These are phyloP conservation scores for Andrographis paniculata DNA, from an alignment of 305 asterid genomes.

Conservation along the genomic window DNA sequence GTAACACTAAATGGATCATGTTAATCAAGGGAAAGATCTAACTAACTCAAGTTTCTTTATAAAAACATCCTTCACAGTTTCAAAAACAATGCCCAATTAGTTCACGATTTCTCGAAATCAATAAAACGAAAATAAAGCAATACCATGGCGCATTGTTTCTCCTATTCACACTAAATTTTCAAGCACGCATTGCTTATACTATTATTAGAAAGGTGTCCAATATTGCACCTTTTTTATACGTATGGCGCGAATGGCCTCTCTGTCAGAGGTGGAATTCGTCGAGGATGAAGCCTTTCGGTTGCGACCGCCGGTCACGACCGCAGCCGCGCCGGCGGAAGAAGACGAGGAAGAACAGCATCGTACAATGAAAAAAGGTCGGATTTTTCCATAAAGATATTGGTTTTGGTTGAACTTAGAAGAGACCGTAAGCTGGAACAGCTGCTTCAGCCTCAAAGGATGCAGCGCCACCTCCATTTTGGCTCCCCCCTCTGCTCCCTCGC, in stretches of 20 bases:
- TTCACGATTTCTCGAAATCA: too few species aligned
- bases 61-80: too few species aligned
- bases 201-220: constrained; percentile 3
- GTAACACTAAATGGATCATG: too few species aligned
- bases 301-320: constrained; percentile 35
- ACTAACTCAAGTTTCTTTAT: too few species aligned
- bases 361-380: constrained; percentile 26
- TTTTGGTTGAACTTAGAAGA: constrained; percentile 22
- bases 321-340: constrained; percentile 23
- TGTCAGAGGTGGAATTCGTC: constrained; percentile 64
- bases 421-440: constrained; percentile 44
- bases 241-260: constrained; percentile 80
- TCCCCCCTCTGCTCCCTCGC: constrained; percentile 6
- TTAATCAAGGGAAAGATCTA: too few species aligned
- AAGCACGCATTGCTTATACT: background rate
- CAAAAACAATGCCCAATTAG: too few species aligned
- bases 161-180: background rate
- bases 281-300: constrained; percentile 43
- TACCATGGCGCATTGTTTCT: too few species aligned
- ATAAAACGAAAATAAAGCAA: too few species aligned
- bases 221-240: constrained; percentile 63
- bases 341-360: constrained; percentile 57
- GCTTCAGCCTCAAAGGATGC: constrained; percentile 53
- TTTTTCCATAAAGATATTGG: constrained; percentile 12
- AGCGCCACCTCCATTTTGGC: constrained; percentile 38